phyloP scores from a whole-genome alignment of 257 asterid genomes.

The Lavandula angustifolia region DNA sequence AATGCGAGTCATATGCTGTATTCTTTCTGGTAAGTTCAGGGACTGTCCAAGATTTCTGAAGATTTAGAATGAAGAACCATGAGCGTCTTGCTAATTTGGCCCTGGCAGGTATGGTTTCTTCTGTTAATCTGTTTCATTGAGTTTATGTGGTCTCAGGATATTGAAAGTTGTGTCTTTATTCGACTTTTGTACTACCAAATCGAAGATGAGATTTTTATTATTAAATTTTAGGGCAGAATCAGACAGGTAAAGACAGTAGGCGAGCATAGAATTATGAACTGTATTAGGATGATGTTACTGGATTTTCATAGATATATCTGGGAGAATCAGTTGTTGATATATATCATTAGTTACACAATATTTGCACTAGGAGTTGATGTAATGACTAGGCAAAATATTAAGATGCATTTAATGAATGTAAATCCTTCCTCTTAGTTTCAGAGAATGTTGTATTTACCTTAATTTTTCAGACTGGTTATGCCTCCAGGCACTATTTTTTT shows the following conservation, averaged over 20 bases:
- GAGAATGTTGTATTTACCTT: not conserved
- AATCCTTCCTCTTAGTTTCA: not conserved
- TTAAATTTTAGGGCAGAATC: not conserved
- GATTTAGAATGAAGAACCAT: slow-evolving; percentile 51
- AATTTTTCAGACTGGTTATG: slow-evolving; percentile 1
- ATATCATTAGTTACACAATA: not conserved
- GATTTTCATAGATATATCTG: slow-evolving; percentile 1
- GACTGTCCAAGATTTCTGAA: slow-evolving; percentile 19
- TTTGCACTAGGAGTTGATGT: slow-evolving; percentile 13
- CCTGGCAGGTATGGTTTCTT: slow-evolving; percentile 51
- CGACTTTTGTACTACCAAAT: not conserved
- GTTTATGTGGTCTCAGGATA: slow-evolving; percentile 21
- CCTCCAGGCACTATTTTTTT: not conserved
- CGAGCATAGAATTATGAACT: not conserved
- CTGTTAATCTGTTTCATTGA: slow-evolving; percentile 10
- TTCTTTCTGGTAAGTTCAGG: slow-evolving; percentile 30
- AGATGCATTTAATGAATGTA: not conserved
- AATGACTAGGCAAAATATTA: not conserved
- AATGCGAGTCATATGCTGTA: slow-evolving; percentile 23
- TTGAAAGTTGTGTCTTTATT: slow-evolving; percentile 1
- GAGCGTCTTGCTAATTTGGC: slow-evolving; percentile 60
- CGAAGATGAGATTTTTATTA: not conserved
- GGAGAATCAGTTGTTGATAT: slow-evolving; percentile 3
- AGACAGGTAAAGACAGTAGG: not conserved
- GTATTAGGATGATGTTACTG: slow-evolving; percentile 16